Percentiles rank a stretch among this genome's conserved stretches.
Evolutionary conservation across 108 stramenopile genomes (phyloP).

Genomic region (Cyclostephanos invisitatus): DNA sequence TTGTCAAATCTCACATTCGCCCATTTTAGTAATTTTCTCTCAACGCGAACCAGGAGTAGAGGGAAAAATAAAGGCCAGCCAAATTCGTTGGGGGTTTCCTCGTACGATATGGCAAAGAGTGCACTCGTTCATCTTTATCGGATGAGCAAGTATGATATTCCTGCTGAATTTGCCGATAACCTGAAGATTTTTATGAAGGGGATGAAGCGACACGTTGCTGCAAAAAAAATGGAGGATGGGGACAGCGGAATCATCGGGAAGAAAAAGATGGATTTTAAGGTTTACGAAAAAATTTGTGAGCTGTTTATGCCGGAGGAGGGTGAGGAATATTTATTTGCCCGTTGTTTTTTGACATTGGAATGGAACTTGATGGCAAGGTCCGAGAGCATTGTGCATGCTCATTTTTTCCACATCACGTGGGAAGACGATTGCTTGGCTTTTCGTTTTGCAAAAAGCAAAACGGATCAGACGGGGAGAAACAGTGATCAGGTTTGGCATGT

Average conservation of each 20-base stretch:
- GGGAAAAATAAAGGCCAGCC: background rate
- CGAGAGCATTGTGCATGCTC: conserved; percentile 21
- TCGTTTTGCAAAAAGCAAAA: conserved; percentile 23
- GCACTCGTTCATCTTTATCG: too few species aligned
- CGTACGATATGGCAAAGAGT: too few species aligned
- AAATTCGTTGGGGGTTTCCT: too few species aligned
- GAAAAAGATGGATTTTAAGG: conserved; percentile 13
- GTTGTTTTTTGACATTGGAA: conserved; percentile 17
- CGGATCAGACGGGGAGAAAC: conserved; percentile 12
- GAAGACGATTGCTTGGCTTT: conserved; percentile 20
- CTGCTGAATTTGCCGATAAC: background rate
- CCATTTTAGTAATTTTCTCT: conserved; percentile 1
- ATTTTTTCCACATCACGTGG: conserved; percentile 13
- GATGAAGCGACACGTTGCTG: background rate
- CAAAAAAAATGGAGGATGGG: conserved; percentile 7
- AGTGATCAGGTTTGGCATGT: too few species aligned
- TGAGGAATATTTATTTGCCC: conserved; percentile 22
- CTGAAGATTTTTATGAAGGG: conserved; percentile 1
- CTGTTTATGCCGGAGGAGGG: conserved; percentile 7
- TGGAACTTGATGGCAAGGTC: conserved; percentile 25
- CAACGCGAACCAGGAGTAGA: background rate
- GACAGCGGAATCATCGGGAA: background rate
- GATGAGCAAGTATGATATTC: too few species aligned
- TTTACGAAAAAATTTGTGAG: conserved; percentile 11
- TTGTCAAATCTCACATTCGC: conserved; percentile 8